A percentile compares a stretch with the other conserved stretches of the same genome.
Conservation (phyloP, 495 filamentous ascomycete genomes). For the Amorphotheca resinae region DNA sequence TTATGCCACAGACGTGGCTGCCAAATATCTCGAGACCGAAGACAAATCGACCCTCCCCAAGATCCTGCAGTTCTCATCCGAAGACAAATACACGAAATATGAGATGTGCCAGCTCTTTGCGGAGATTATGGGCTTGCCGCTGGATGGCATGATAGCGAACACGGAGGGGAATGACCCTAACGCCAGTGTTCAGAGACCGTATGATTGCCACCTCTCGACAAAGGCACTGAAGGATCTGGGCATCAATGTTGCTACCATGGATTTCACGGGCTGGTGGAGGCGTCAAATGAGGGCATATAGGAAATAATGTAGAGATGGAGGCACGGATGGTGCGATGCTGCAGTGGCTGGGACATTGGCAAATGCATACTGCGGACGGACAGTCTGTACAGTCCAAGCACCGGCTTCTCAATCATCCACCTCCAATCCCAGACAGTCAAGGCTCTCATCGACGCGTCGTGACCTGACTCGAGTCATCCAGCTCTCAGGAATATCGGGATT, state of each 20-base stretch:
- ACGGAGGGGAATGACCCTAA: constrained; percentile 66
- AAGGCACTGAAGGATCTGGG: constrained; percentile 61
- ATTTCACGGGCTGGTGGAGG: constrained; percentile 77
- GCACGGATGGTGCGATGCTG: too few species aligned
- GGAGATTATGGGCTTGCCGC: constrained; percentile 64
- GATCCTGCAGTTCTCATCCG: constrained; percentile 77
- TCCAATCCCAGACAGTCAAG: too few species aligned
- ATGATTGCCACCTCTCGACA: constrained; percentile 80
- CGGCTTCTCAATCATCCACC: too few species aligned
- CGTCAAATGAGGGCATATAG: constrained; percentile 35
- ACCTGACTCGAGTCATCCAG: too few species aligned
- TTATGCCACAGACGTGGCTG: constrained; percentile 40
- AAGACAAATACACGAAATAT: constrained; percentile 83
- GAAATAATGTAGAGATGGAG: constrained; percentile 12
- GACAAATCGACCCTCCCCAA: constrained; percentile 42
- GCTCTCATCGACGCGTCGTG: too few species aligned
- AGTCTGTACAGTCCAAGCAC: neutral
- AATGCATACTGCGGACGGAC: neutral
- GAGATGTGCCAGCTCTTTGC: constrained; percentile 74
- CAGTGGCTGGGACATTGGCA: neutral
- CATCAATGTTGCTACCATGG: constrained; percentile 60
- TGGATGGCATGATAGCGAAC: constrained; percentile 59
- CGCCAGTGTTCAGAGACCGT: constrained; percentile 59
- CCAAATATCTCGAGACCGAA: constrained; percentile 43
- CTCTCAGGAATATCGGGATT: too few species aligned